These are phyloP conservation scores for Tricholoma hemisulphureum DNA, from an alignment of 768 basidiomycete species.

Conservation along the genomic window DNA sequence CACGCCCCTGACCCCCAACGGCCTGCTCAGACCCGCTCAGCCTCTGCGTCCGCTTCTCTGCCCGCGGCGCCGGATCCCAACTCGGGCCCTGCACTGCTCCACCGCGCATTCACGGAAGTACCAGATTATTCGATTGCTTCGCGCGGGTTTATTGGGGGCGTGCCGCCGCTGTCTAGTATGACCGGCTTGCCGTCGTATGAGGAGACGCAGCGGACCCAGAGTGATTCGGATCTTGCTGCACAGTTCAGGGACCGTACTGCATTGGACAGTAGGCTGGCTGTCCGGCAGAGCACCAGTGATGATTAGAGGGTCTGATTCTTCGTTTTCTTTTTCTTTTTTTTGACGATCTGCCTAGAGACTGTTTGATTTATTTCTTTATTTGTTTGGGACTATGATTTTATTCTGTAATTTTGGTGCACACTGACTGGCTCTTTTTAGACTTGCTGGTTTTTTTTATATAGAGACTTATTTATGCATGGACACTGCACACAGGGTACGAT, in stretches of 20 bases:
- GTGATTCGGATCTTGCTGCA: conserved; percentile 20
- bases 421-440: no score
- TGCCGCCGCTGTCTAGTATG: conserved; percentile 78
- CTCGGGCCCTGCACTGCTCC: conserved; percentile 40
- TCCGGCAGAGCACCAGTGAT: neutral
- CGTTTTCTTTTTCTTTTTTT: no score
- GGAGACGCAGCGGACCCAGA: conserved; percentile 44
- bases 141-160: conserved; percentile 86
- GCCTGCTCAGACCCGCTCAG: conserved; percentile 3
- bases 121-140: conserved; percentile 86
- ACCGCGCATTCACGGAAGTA: conserved; percentile 70
- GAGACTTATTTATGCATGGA: no score
- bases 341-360: no score
- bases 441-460: no score
- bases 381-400: no score
- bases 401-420: no score
- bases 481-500: no score
- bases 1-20: neutral
- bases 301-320: no score
- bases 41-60: conserved; percentile 11
- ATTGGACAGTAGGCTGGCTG: neutral
- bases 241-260: conserved; percentile 8
- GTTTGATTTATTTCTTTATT: no score
- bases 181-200: conserved; percentile 85
- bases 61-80: conserved; percentile 13